Evolutionary conservation across 306 rosid species (phyloP), one percentile per base, ranked within the genome.

Genomic region (Carpinus viminea): DNA sequence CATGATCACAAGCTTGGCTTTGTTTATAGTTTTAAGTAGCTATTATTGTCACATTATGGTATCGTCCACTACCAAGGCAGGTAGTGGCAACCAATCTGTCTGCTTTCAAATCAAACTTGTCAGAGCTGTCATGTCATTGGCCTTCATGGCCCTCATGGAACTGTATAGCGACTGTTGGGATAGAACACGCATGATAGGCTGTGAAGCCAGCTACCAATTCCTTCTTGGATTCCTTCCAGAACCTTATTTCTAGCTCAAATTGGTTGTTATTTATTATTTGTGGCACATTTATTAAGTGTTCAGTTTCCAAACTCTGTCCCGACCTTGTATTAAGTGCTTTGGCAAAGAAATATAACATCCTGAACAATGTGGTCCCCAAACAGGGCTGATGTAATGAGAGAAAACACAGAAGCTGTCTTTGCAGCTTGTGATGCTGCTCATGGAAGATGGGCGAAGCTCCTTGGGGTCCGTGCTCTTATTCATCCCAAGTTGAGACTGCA

Each of bases 341-440:
- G 73, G 76, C 68, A 55, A 68, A 86, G 70, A 56, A 69, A 77
- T 88, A 72, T 74, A 75, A 65, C 77, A 86, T 88, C 81, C 93
- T 92, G 83, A 88, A 81, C 80, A 76, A 82, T 91, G 83, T 80
- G 86, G 83, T 90, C 84, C 88, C 88, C 51, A 83, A 85, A 84
- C 98, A 96, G 99, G 87, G 94, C 98, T 82, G 99, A 96, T 83
- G 98, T 93, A 81, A 83, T 91, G 93, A 94, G 99, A 83, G 99
- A 96, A 90, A 96, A 96, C 87, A 92, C 99, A 86, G 99, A 93
- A 96, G 99, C 99, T 68, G 96, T 96, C 84, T 92, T 96, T 89
- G 99, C 99, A 75, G 99, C 99, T 65, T 96, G 98, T 79, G 99
- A 96, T 90, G 97, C 97, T 86, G 98, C 99, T 79, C 99, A 96